phyloP scores from a whole-genome alignment of 2,329 filamentous ascomycete species.

The Sarocladium oryzae region DNA sequence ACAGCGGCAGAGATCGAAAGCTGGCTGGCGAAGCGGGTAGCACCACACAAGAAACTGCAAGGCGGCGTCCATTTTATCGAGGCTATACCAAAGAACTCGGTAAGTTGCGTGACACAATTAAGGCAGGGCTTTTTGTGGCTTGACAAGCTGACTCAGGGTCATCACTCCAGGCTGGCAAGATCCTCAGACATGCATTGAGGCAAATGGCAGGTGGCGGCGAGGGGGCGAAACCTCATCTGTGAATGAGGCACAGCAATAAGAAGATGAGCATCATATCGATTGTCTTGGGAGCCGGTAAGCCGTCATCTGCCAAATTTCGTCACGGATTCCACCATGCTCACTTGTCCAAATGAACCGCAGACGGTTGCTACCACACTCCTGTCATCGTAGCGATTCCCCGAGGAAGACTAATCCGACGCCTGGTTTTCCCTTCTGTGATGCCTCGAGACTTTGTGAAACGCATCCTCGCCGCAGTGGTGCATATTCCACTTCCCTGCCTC shows the following conservation, averaged over 20 bases:
- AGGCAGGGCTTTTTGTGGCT: slow-evolving; percentile 4
- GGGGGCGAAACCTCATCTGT: background rate
- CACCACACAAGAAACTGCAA: slow-evolving; percentile 58
- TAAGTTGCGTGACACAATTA: slow-evolving; percentile 24
- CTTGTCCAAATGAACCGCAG: too few species aligned
- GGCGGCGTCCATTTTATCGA: slow-evolving; percentile 66
- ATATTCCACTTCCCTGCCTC: background rate
- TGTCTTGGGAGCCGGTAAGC: too few species aligned
- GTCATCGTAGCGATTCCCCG: too few species aligned
- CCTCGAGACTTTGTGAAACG: background rate
- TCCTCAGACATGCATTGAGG: slow-evolving; percentile 52
- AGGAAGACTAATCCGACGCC: too few species aligned
- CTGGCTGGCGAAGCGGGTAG: slow-evolving; percentile 60
- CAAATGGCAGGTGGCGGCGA: slow-evolving; percentile 38
- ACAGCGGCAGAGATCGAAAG: slow-evolving; percentile 42
- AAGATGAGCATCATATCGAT: too few species aligned
- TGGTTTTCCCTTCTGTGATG: too few species aligned
- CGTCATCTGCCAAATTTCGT: too few species aligned
- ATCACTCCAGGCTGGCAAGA: slow-evolving; percentile 53
- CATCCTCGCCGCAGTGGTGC: background rate
- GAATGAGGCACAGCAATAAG: background rate
- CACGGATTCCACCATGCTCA: too few species aligned
- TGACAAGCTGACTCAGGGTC: background rate
- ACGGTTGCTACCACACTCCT: too few species aligned
- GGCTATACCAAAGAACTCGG: slow-evolving; percentile 52